These are phyloP conservation scores for Boechera stricta DNA, from an alignment of 345 rosid species.

Conservation along the genomic window DNA sequence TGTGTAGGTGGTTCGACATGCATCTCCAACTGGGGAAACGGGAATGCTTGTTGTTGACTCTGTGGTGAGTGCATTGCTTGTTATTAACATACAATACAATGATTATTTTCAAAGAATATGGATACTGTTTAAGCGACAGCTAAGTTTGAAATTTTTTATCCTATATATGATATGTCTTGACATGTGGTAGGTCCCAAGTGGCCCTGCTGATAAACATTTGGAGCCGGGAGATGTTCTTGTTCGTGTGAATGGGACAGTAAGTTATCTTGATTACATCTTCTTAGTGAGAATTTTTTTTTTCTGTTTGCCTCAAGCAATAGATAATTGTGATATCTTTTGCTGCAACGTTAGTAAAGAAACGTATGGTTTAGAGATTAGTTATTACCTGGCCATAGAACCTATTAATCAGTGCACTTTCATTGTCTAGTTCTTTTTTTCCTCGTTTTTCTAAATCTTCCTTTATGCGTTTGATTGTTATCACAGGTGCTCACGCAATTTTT, in stretches of 20 bases:
- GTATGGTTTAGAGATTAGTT: conserved; percentile 2
- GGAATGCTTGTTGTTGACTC: conserved; percentile 98
- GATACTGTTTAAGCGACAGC: not conserved
- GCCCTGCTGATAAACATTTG: conserved; percentile 81
- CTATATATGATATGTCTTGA: conserved; percentile 31
- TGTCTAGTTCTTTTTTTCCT: not conserved
- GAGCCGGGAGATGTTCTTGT: conserved; percentile 98
- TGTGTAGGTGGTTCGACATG: conserved; percentile 79
- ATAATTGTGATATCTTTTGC: conserved; percentile 22
- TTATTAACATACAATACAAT: conserved; percentile 29
- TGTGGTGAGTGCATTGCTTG: conserved; percentile 60
- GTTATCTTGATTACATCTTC: conserved; percentile 39
- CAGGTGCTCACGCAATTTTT: conserved; percentile 92
- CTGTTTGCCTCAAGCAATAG: conserved; percentile 15
- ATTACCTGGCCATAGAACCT: conserved; percentile 27
- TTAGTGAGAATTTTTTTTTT: not conserved
- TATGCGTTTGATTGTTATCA: conserved; percentile 31
- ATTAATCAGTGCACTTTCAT: conserved; percentile 15
- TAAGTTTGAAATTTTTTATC: conserved; percentile 3
- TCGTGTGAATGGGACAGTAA: conserved; percentile 84
- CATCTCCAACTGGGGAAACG: conserved; percentile 80
- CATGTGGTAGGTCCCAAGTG: conserved; percentile 84
- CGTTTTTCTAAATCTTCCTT: conserved; percentile 25
- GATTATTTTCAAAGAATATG: conserved; percentile 6
- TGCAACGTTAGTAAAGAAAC: conserved; percentile 7